A percentile compares a stretch with the other conserved stretches of the same genome.
These are phyloP conservation scores for Phyllosticta capitalensis DNA, from an alignment of 2,329 filamentous ascomycete species.

Conservation along the genomic window DNA sequence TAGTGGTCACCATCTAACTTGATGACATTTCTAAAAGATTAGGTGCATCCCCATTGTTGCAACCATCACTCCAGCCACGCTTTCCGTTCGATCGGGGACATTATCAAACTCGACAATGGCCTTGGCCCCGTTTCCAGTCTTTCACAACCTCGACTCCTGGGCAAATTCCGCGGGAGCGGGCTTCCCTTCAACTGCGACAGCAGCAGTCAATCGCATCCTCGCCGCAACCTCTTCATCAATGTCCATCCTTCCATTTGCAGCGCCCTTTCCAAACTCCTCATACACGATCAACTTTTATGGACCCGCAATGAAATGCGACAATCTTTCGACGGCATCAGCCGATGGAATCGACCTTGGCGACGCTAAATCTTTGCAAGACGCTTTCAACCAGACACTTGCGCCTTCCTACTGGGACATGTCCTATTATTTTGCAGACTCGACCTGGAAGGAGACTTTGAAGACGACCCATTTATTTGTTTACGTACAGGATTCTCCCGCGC, in stretches of 20 bases:
- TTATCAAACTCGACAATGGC: background rate
- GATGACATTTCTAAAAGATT: background rate
- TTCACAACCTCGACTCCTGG: background rate
- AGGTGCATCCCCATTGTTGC: conserved; percentile 4
- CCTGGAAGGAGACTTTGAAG: background rate
- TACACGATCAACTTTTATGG: background rate
- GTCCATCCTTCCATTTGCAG: background rate
- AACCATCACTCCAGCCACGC: background rate
- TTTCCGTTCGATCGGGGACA: background rate
- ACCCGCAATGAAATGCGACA: background rate
- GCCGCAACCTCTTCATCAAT: background rate
- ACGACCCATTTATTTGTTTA: background rate
- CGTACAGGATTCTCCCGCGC: background rate
- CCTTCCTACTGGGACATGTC: background rate
- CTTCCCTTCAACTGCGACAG: background rate
- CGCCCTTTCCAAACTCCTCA: background rate
- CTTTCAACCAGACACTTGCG: background rate
- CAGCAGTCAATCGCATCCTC: background rate
- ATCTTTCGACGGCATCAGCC: background rate
- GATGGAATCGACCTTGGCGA: background rate
- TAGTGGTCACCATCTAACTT: background rate
- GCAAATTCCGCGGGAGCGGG: background rate
- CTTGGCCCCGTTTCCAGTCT: background rate
- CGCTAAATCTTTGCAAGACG: background rate
- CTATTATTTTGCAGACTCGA: background rate